Conservation (phyloP, 2,329 filamentous ascomycete genomes). For the Cytospora mali region DNA sequence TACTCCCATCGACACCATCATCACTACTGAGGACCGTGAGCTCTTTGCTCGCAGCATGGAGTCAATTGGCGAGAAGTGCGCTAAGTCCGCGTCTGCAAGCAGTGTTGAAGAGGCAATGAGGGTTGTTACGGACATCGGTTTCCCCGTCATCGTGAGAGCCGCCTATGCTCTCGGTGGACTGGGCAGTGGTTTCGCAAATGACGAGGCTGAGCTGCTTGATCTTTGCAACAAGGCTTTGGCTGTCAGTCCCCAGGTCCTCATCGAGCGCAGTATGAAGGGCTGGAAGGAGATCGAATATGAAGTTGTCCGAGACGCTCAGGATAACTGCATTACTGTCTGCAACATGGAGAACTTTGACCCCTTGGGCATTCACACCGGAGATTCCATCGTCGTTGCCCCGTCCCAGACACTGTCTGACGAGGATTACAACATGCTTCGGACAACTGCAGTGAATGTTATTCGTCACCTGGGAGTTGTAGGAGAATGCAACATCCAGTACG, state of each 20-base stretch:
- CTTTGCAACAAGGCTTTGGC: constrained; percentile 95
- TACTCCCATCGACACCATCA: constrained; percentile 96
- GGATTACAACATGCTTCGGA: constrained; percentile 99
- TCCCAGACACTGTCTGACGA: constrained; percentile 97
- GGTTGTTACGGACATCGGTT: constrained; percentile 90
- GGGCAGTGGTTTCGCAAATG: constrained; percentile 92
- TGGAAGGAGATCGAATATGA: constrained; percentile 99
- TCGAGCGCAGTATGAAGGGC: constrained; percentile 98
- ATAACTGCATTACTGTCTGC: constrained; percentile 99
- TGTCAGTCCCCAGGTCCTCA: constrained; percentile 91
- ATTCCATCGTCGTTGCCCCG: constrained; percentile 97
- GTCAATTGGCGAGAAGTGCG: constrained; percentile 95
- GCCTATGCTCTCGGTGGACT: constrained; percentile 95
- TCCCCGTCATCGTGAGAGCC: constrained; percentile 94
- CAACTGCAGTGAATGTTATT: constrained; percentile 97
- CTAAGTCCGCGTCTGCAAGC: constrained; percentile 92
- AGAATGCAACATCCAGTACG: constrained; percentile 98
- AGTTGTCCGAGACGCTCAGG: constrained; percentile 92
- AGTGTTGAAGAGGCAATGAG: constrained; percentile 84
- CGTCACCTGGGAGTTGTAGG: constrained; percentile 95
- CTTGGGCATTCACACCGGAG: constrained; percentile 94
- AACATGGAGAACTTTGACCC: constrained; percentile 99
- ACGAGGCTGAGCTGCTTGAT: constrained; percentile 78
- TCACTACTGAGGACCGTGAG: constrained; percentile 97
- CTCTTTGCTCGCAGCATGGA: constrained; percentile 98